phyloP scores from a whole-genome alignment of 2,329 filamentous ascomycete genomes.

The Pyrenophora tritici-repentis region DNA sequence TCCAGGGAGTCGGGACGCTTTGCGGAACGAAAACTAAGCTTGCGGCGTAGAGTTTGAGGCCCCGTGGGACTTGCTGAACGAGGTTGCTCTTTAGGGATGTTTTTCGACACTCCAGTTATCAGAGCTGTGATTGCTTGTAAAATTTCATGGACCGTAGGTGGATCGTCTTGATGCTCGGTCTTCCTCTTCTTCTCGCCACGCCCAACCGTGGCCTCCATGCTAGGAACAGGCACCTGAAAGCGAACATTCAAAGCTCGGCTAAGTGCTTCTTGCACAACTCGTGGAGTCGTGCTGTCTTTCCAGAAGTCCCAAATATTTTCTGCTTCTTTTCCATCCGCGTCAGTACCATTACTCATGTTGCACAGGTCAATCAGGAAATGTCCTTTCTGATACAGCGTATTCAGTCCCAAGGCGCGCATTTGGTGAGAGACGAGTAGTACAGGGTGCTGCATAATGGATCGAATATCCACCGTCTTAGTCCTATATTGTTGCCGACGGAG shows the following conservation, averaged over 20 bases:
- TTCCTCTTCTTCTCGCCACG: conserved; percentile 28
- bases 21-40: conserved; percentile 10
- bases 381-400: conserved; percentile 27
- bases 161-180: conserved; percentile 29
- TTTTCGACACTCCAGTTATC: conserved; percentile 6
- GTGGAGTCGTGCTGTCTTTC: conserved; percentile 19
- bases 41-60: conserved; percentile 7
- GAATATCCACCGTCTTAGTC: conserved; percentile 27
- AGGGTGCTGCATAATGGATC: conserved; percentile 18
- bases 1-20: conserved; percentile 11
- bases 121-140: conserved; percentile 21
- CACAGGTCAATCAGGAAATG: conserved; percentile 31
- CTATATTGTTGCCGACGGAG: conserved; percentile 24
- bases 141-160: conserved; percentile 21
- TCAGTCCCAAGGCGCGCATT: conserved; percentile 9
- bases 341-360: conserved; percentile 18
- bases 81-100: background rate
- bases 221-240: conserved; percentile 32
- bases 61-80: conserved; percentile 7
- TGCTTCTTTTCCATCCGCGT: conserved; percentile 16
- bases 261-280: conserved; percentile 25
- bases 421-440: conserved; percentile 7
- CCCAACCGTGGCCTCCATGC: conserved; percentile 19
- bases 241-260: conserved; percentile 22
- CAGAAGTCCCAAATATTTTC: conserved; percentile 28